A percentile compares a stretch with the other conserved stretches of the same genome.
These are phyloP conservation scores for Takakia lepidozioides DNA, from an alignment of 225 moss, liverwort and hornwort species.

Conservation along the genomic window DNA sequence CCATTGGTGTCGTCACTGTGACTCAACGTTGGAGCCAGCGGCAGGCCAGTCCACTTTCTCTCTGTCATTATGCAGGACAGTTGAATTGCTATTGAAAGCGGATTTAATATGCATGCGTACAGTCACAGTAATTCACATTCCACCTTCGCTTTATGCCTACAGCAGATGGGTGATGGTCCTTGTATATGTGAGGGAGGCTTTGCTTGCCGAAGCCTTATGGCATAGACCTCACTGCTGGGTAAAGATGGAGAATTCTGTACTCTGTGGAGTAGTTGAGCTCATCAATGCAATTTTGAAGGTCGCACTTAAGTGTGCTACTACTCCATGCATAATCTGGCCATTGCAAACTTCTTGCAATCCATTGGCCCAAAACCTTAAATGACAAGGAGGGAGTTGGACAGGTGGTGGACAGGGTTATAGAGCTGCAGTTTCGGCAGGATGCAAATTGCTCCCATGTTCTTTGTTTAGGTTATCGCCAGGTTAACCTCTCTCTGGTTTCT, in stretches of 20 bases:
- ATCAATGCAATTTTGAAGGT: not conserved
- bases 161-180: too few relatives aligned
- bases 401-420: conserved; percentile 93
- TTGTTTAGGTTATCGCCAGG: conserved; percentile 83
- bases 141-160: too few relatives aligned
- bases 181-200: too few relatives aligned
- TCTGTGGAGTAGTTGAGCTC: not conserved
- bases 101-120: not conserved
- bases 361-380: not conserved
- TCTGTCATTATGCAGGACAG: not conserved
- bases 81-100: not conserved
- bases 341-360: too few relatives aligned
- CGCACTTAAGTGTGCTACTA: not conserved
- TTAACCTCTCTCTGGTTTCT: not conserved
- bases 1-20: conserved; percentile 25
- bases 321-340: not conserved
- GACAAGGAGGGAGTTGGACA: conserved; percentile 13
- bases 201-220: too few relatives aligned
- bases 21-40: conserved; percentile 89
- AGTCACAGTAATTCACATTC: too few relatives aligned
- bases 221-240: too few relatives aligned
- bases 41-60: conserved; percentile 38
- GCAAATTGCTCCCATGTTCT: conserved; percentile 72
- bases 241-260: not conserved
- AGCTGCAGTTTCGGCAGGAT: conserved; percentile 65